Evolutionary conservation across 345 rosid species (phyloP).

Genomic region (Aquilaria sinensis): DNA sequence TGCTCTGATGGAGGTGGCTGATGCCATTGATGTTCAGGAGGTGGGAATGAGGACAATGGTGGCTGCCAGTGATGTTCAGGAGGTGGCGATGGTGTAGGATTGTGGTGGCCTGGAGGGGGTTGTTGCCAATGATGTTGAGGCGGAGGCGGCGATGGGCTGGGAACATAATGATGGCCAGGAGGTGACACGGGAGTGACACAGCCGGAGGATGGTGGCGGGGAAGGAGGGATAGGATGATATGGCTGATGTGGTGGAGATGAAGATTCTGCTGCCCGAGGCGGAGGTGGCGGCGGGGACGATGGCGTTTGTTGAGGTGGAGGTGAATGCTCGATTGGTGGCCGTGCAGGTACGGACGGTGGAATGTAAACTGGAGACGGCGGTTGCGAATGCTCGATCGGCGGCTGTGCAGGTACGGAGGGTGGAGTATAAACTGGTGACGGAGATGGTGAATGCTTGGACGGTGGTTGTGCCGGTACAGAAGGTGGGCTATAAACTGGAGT

Average conservation of each 20-base stretch:
- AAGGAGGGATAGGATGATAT: conserved; percentile 11
- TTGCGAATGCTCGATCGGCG: conserved; percentile 20
- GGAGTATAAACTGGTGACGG: conserved; percentile 23
- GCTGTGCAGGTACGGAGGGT: conserved; percentile 17
- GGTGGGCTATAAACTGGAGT: conserved; percentile 17
- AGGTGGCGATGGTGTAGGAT: conserved; percentile 13
- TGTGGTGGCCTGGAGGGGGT: conserved; percentile 30
- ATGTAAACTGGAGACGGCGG: conserved; percentile 18
- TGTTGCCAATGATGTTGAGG: conserved; percentile 23
- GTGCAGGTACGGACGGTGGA: conserved; percentile 5
- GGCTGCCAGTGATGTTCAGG: conserved; percentile 21
- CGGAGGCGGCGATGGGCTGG: conserved; percentile 6
- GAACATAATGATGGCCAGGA: conserved; percentile 7
- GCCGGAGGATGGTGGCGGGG: conserved; percentile 28
- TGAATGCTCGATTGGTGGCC: neutral
- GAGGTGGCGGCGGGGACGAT: conserved; percentile 11
- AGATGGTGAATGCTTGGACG: conserved; percentile 28
- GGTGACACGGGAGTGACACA: conserved; percentile 20
- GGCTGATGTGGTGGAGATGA: conserved; percentile 21
- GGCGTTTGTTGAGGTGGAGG: conserved; percentile 18
- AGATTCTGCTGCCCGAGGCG: neutral
- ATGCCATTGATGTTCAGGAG: conserved; percentile 21
- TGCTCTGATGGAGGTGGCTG: conserved; percentile 21
- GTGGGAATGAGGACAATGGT: conserved; percentile 14
- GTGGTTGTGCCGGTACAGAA: conserved; percentile 35